Conservation (phyloP, 2,329 filamentous ascomycete species). For the Gnomoniopsis smithogilvyi region DNA sequence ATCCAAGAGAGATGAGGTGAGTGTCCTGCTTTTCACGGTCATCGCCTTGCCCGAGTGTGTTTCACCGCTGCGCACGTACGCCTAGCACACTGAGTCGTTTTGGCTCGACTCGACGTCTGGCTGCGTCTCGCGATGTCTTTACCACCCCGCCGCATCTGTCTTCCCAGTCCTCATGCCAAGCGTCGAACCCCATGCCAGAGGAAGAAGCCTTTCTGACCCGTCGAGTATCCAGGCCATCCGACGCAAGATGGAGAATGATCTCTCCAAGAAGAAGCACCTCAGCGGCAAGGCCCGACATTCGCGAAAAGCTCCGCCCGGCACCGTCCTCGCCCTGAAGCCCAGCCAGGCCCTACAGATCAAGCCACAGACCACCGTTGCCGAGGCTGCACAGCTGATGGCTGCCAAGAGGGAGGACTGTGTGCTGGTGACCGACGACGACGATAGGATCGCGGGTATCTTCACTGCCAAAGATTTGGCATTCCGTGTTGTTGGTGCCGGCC, state of each 20-base stretch:
- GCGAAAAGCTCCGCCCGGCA: conserved; percentile 92
- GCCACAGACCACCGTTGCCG: conserved; percentile 86
- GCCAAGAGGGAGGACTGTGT: conserved; percentile 98
- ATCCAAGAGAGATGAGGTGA: conserved; percentile 96
- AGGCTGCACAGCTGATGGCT: conserved; percentile 97
- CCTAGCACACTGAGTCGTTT: not conserved
- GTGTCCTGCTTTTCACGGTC: conserved; percentile 25
- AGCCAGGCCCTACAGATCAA: conserved; percentile 98
- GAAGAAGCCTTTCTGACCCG: conserved; percentile 24
- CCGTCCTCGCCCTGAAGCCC: conserved; percentile 91
- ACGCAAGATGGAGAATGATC: conserved; percentile 92
- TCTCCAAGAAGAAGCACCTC: conserved; percentile 93
- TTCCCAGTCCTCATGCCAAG: not conserved
- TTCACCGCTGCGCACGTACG: not conserved
- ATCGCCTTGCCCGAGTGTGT: not conserved
- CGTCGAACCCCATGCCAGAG: not conserved
- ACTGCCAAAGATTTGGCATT: conserved; percentile 98
- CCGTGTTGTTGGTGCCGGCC: conserved; percentile 85
- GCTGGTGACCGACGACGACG: conserved; percentile 94
- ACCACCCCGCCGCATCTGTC: not conserved
- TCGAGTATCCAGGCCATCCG: conserved; percentile 73
- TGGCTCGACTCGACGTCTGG: not conserved
- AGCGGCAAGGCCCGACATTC: conserved; percentile 76
- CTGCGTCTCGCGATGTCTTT: not conserved
- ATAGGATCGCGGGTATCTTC: conserved; percentile 97